Evolutionary conservation across 2,329 filamentous ascomycete genomes (phyloP), one percentile per base, ranked within the genome.

Genomic region (Leptoxyphium fumago): DNA sequence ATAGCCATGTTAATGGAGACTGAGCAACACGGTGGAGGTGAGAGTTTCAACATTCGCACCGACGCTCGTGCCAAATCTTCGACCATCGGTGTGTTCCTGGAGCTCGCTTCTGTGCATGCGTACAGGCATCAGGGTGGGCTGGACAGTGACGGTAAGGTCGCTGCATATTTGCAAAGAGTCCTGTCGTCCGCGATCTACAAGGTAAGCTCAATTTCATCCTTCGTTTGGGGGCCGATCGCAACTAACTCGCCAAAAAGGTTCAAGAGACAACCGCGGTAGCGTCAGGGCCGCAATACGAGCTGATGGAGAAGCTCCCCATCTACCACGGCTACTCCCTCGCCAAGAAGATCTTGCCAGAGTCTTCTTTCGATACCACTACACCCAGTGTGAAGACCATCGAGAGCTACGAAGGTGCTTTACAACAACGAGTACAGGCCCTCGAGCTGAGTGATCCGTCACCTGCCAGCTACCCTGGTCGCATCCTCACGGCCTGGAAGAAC

Each of bases 321-420:
- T 67, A 61, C 60, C 65, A 68, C 45, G 67, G 62, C n/a, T 57
- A 70, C n/a, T 56, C 52, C 40, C 58, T 68, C 4, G 62, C 67
- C 1, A 56, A 58, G 42, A 59, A 60, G 29, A 61, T 69, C 59
- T 70, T 0, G 62, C 62, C 9, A 45, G 46, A 4, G 46, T 13
- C 13, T 15, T 40, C 38, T 21, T 40, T 13, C 9, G 15, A 13
- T 15, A 36, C 32, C 5, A 13, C 32, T 4, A 13, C 32, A 36
- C 11, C 32, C 32, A 15, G 32, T 36, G 32, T 15, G 15, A 15
- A 36, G 32, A 9, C 11, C 5, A 9, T 36, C 5, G 13, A 36
- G 15, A 9, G 15, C 13, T 36, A 36, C 32, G 32, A 36, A 15
- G 32, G 13, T 36, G 32, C 32, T 13, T 9, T 36, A 15, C 4